Evolutionary conservation across 306 rosid genomes (phyloP).

Genomic region (Quercus gilva): DNA sequence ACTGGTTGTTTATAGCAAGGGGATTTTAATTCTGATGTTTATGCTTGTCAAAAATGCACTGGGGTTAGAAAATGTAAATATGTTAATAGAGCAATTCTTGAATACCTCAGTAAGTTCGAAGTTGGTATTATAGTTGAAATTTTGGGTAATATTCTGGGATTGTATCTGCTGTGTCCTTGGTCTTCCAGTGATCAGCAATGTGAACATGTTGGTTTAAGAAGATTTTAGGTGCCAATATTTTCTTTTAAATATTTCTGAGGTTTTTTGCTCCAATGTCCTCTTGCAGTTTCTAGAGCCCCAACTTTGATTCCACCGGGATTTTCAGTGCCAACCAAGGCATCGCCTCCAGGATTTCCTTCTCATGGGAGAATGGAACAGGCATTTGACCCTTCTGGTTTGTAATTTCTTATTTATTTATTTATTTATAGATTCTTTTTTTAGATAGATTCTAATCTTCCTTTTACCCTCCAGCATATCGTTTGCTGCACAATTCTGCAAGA

Average conservation of each 20-base stretch:
- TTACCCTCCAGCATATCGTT: conserved; percentile 29
- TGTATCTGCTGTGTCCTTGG: neutral
- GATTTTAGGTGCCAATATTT: neutral
- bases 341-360: conserved; percentile 46
- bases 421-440: neutral
- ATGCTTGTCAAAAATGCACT: neutral
- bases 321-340: conserved; percentile 31
- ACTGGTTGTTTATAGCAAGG: neutral
- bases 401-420: conserved; percentile 9
- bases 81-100: neutral
- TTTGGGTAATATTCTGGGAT: neutral
- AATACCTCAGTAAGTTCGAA: neutral
- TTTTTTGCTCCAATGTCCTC: conserved; percentile 14
- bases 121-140: neutral
- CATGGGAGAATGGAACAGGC: conserved; percentile 30
- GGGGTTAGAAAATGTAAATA: neutral
- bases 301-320: conserved; percentile 45
- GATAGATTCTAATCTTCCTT: conserved; percentile 4
- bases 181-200: neutral
- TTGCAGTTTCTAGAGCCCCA: conserved; percentile 33
- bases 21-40: neutral
- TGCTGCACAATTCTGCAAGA: conserved; percentile 31
- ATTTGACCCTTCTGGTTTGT: conserved; percentile 33
- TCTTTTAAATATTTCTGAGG: neutral
- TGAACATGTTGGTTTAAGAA: neutral